A percentile compares a stretch with the other conserved stretches of the same genome.
Evolutionary conservation across 1,284 basidiomycete genomes (phyloP).

Genomic region (Exsudoporus floridanus): DNA sequence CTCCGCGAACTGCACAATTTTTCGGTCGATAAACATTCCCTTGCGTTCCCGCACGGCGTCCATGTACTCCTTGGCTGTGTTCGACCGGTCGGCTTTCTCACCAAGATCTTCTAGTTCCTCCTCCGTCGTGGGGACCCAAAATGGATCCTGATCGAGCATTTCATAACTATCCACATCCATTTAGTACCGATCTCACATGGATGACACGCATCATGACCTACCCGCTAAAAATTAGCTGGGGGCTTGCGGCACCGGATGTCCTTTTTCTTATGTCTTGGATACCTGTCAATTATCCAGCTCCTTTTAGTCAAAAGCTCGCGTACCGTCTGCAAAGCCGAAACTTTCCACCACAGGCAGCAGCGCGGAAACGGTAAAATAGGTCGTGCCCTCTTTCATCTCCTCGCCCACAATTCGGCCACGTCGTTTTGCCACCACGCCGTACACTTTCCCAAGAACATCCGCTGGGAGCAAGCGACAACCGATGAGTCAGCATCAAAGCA

Average conservation of each 20-base stretch:
- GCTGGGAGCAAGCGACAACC: conserved; percentile 46
- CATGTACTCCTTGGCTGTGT: conserved; percentile 95
- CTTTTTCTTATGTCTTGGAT: conserved; percentile 84
- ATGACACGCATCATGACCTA: conserved; percentile 39
- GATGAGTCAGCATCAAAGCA: conserved; percentile 9
- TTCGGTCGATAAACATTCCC: conserved; percentile 92
- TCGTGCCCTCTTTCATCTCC: conserved; percentile 98
- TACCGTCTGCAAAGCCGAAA: conserved; percentile 97
- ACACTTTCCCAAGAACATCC: conserved; percentile 97
- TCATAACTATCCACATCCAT: conserved; percentile 60
- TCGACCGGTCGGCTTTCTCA: conserved; percentile 91
- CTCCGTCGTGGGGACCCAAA: conserved; percentile 98
- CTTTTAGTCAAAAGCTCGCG: conserved; percentile 9
- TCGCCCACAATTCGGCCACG: conserved; percentile 92
- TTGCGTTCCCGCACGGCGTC: conserved; percentile 89
- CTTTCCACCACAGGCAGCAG: conserved; percentile 95
- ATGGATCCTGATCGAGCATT: conserved; percentile 90
- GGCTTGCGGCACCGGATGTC: conserved; percentile 95
- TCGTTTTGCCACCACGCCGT: conserved; percentile 90
- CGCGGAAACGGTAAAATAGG: conserved; percentile 91
- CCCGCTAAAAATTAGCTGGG: conserved; percentile 96
- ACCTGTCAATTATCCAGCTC: conserved; percentile 6
- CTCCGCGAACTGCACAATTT: conserved; percentile 92
- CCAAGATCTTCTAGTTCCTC: conserved; percentile 98
- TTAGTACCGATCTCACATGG: conserved; percentile 18